phyloP scores from a whole-genome alignment of 73 alveolate species.

The Symbiodinium pilosum region DNA sequence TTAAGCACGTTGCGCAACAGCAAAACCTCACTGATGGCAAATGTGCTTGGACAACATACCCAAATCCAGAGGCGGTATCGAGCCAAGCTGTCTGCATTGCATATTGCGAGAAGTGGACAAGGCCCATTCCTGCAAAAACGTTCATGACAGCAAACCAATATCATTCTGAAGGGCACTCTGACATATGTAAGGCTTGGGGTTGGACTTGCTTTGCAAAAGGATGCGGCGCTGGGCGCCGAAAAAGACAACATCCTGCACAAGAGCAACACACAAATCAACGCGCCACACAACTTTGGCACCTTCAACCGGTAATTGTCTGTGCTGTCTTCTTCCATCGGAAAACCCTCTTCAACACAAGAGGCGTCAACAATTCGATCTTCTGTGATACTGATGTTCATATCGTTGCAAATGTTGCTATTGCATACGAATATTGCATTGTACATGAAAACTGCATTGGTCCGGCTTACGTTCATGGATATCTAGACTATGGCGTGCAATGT shows the following conservation, averaged over 20 bases:
- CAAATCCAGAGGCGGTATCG: not conserved
- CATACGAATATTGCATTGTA: too few relatives aligned
- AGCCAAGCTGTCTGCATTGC: not conserved
- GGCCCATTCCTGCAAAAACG: constrained; percentile 21
- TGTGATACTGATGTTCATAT: too few relatives aligned
- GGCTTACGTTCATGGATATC: too few relatives aligned
- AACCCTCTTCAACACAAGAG: too few relatives aligned
- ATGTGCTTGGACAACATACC: not conserved
- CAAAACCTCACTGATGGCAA: not conserved
- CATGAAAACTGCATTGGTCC: too few relatives aligned
- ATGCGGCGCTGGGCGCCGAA: constrained; percentile 31
- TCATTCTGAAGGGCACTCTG: not conserved
- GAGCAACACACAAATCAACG: not conserved
- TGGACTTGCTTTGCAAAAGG: constrained; percentile 24
- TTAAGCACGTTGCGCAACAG: constrained; percentile 4
- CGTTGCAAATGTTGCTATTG: too few relatives aligned
- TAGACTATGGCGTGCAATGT: too few relatives aligned
- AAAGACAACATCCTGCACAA: constrained; percentile 12
- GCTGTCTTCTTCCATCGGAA: constrained; percentile 11
- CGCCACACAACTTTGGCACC: not conserved
- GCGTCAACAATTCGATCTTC: too few relatives aligned
- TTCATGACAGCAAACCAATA: not conserved
- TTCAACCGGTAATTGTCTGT: constrained; percentile 34
- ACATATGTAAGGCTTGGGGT: not conserved
- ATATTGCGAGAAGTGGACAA: constrained; percentile 32